Base-by-base conservation (phyloP, 1,139 yeast genomes). In the Lipomyces yarrowii region DNA sequence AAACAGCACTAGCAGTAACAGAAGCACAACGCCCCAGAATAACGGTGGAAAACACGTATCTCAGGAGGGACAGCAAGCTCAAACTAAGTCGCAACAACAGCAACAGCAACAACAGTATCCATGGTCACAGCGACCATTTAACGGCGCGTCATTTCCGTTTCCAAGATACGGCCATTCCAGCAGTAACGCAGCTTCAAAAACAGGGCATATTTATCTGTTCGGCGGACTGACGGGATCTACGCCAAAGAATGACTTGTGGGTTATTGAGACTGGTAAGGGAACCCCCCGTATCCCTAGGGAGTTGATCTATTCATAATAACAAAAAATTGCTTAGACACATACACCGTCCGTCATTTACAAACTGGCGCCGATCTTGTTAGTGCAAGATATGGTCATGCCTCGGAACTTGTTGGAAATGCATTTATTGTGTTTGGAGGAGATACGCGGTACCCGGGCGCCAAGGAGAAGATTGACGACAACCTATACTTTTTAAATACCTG, bases 381-480 rank as follows among this genome's bases (percentile, higher is more conserved):
- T 23, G 98, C 99, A 37, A 86, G 99, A 73, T 98, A 94, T 5
- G 98, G 99, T 0, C 99, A 96, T 77, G 91, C 98, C 1, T 85
- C 96, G 2, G 90, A 94, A 30, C 83, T 94, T 48, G 89, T 96
- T 70, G 99, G 99, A 15, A 94, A 93, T 75, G 99, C 99, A 0
- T 94, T 89, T 74, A 92, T 94, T 59, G 87, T 94, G 30, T 94
- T 91, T 79, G 99, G 98, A 57, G 99, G 99, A 73, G 99, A 94
- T 75, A 94, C 98, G 1, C 91, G 90, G 73, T 90, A 94, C 46
- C 92, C 90, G 72, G 86, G 86, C 68, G 82, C 82, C 46, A 87
- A 86, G 69, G 93, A 92, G 2, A 42, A 42, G 18, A 85, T 88
- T 71, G 92, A 96, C 73, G 98, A 93, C 77, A 91, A 93, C 76